Evolutionary conservation across 345 rosid genomes (phyloP), one percentile per base, ranked within the genome.

Genomic region (Durio zibethinus): DNA sequence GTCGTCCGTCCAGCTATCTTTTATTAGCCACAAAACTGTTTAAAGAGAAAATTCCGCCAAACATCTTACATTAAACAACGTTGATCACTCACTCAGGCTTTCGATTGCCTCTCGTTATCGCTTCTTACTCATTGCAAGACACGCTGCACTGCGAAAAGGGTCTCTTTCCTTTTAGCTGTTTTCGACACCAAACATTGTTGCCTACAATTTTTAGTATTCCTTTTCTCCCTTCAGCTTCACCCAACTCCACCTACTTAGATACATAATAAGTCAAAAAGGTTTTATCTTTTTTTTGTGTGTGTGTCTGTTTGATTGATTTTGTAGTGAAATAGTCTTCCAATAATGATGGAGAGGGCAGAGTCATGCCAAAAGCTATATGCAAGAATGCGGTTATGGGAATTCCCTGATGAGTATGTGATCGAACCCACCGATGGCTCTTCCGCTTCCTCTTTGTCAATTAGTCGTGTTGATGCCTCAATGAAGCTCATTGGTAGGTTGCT

Each of bases 361-460:
- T 83, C 94, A 11, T 85, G 85, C 79, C 93, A 92, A 86, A 96
- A 92, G 92, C 85, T 96, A 16, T 88, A 90, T 68, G 84, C 97
- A 7, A 89, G 93, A 3, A 80, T 96, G 91, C 91, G 97, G 52
- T 81, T 93, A 18, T 96, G 99, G 98, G 99, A 96, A 76, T 91
- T 93, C 72, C 97, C 99, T 14, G 98, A 96, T 87, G 92, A 93
- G 85, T 96, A 88, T 78, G 79, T 92, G 40, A 83, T 96, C 80
- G 98, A 96, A 80, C 98, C 99, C 60, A 88, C 89, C 56, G 98
- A 96, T 84, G 98, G 98, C 6, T 91, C 94, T 36, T 64, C 82
- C 66, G 90, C 92, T 57, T 82, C 98, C 65, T 85, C 88, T 75
- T 78, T 96, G 81, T 84, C 90, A 6, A 67, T 96, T 66, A 87